phyloP scores from a whole-genome alignment of 306 rosid genomes.

The Lagenaria siceraria region DNA sequence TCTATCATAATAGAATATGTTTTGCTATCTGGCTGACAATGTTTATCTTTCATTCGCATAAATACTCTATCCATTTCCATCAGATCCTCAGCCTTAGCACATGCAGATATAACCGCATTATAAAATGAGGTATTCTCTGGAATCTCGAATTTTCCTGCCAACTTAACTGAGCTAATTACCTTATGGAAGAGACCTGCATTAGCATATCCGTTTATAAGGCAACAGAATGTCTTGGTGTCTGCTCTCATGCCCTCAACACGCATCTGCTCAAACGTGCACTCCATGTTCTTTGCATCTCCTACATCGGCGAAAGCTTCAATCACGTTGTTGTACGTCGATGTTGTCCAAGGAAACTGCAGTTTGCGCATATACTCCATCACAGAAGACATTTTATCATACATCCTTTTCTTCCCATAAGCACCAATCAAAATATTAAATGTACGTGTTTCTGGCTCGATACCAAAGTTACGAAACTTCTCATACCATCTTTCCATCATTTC shows the following conservation, averaged over 20 bases:
- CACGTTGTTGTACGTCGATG: constrained; percentile 87
- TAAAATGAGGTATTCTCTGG: constrained; percentile 66
- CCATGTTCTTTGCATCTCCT: constrained; percentile 90
- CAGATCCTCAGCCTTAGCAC: constrained; percentile 86
- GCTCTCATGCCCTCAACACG: constrained; percentile 88
- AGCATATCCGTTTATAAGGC: constrained; percentile 87
- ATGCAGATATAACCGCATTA: constrained; percentile 70
- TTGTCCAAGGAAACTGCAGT: constrained; percentile 93
- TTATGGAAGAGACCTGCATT: constrained; percentile 94
- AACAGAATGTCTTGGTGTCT: constrained; percentile 89
- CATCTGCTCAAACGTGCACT: constrained; percentile 90
- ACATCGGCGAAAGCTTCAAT: constrained; percentile 85
- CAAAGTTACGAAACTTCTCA: constrained; percentile 78
- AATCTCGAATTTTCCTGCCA: constrained; percentile 75
- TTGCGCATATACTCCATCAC: constrained; percentile 99
- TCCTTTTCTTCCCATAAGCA: constrained; percentile 80
- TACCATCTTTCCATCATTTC: constrained; percentile 97
- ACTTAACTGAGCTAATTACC: constrained; percentile 59
- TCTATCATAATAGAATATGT: constrained; percentile 55
- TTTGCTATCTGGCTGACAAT: constrained; percentile 48
- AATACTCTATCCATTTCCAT: constrained; percentile 91
- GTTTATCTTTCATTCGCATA: constrained; percentile 70
- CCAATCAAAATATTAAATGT: constrained; percentile 84
- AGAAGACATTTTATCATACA: constrained; percentile 93
- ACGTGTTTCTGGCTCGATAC: constrained; percentile 93